These are phyloP conservation scores for Vitis riparia DNA, from an alignment of 164 flowering plant species.

Conservation along the genomic window DNA sequence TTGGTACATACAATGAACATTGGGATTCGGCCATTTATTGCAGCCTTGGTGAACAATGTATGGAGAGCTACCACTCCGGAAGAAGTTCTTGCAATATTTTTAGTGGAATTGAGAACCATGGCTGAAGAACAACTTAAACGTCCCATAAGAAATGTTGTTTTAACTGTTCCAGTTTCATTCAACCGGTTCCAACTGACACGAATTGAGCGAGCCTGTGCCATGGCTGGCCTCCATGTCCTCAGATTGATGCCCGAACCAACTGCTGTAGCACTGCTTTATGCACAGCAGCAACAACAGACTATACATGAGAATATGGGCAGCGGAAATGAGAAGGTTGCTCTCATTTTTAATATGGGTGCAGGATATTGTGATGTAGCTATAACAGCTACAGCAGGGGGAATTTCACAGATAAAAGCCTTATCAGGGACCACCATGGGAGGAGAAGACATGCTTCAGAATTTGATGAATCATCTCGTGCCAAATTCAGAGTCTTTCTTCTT, in stretches of 20 bases:
- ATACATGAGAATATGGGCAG: conserved; percentile 68
- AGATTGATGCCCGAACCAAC: conserved; percentile 96
- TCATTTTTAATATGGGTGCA: conserved; percentile 89
- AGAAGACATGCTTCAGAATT: conserved; percentile 78
- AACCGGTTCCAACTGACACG: conserved; percentile 82
- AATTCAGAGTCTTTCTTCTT: conserved; percentile 44
- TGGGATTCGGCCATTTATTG: conserved; percentile 84
- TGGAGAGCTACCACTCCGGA: conserved; percentile 95
- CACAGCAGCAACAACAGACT: conserved; percentile 77
- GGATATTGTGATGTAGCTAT: conserved; percentile 86
- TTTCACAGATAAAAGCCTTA: conserved; percentile 82
- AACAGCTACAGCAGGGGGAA: conserved; percentile 88
- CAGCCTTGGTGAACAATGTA: conserved; percentile 77
- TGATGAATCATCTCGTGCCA: conserved; percentile 68
- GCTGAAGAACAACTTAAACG: conserved; percentile 67
- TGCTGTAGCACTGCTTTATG: conserved; percentile 82
- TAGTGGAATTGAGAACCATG: conserved; percentile 73
- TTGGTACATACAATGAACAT: conserved; percentile 79
- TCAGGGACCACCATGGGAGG: conserved; percentile 81
- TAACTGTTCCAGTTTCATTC: conserved; percentile 83
- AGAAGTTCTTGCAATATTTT: conserved; percentile 81
- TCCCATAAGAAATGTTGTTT: conserved; percentile 65
- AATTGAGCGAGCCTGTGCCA: conserved; percentile 92
- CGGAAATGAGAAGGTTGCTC: conserved; percentile 75
- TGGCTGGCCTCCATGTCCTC: conserved; percentile 87